These are phyloP conservation scores for Lasiosphaeria miniovina DNA, from an alignment of 495 filamentous ascomycete genomes.

Conservation along the genomic window DNA sequence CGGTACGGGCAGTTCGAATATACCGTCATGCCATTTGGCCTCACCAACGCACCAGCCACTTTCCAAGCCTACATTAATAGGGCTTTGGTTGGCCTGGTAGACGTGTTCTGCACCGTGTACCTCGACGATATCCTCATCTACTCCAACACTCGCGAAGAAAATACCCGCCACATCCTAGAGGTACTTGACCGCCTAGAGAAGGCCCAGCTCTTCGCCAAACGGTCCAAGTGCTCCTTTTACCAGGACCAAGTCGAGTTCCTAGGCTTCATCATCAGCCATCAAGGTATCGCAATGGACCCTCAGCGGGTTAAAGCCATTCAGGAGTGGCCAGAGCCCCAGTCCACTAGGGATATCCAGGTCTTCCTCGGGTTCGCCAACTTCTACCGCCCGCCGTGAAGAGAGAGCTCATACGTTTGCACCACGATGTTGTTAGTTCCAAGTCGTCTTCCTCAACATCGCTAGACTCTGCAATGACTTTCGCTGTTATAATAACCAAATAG, in stretches of 20 bases:
- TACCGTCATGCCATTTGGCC: background rate
- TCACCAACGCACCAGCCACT: background rate
- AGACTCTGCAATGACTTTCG: background rate
- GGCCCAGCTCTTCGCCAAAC: background rate
- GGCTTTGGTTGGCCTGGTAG: background rate
- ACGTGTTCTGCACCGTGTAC: background rate
- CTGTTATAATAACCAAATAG: too few relatives aligned
- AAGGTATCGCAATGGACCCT: background rate
- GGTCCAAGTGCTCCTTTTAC: too few relatives aligned
- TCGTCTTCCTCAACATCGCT: background rate
- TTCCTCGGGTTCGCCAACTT: constrained; percentile 7
- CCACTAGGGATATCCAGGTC: too few relatives aligned
- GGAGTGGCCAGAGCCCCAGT: background rate
- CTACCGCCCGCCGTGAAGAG: too few relatives aligned
- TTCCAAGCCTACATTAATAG: background rate
- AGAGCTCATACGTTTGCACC: too few relatives aligned
- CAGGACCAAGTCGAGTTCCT: constrained; percentile 1
- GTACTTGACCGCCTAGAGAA: background rate
- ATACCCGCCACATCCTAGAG: background rate
- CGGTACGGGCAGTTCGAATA: background rate
- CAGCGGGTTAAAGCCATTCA: background rate
- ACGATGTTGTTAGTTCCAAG: background rate
- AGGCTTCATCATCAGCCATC: too few relatives aligned
- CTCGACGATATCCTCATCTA: constrained; percentile 7
- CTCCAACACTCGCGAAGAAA: background rate